Evolutionary conservation across 164 flowering plant genomes (phyloP), one percentile per base, ranked within the genome.

Genomic region (Tetracentron sinense): DNA sequence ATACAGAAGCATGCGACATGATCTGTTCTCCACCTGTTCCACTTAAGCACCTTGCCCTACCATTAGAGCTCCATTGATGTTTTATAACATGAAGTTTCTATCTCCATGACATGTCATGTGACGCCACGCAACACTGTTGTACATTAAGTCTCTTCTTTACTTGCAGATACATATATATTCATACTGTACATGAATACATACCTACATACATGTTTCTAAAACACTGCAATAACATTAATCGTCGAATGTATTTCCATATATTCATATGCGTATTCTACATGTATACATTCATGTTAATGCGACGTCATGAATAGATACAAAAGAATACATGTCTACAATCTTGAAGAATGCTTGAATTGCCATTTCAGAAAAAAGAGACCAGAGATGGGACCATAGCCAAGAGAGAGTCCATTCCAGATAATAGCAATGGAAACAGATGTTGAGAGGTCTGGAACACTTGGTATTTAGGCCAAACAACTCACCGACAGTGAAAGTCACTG

Each of bases 401-500:
- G 14, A 16, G 14, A 16, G 14, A 8, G 8, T 33, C 44, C 44
- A 10, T 38, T 38, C 44, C 8, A 38, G 44, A 38, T 4, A 38
- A 38, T 4, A 16, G 44, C 44, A 38, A 8, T 4, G 14, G 44
- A 38, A 38, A 38, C 8, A 8, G 44, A 38, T 16, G 8, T 38
- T 38, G 44, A 16, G 44, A 38, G 14, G 44, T 38, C 14, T 38
- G 44, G 44, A 38, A 12, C 44, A 8, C 7, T 38, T 38, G 44
- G 44, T 38, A 38, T 38, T 38, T 38, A 38, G 44, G 27, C 28
- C 29, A 4, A 52, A 52, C 55, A 28, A 52, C 0, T 29, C 29
- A 52, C 29, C 55, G 55, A 52, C 55, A 52, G 17, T 23, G 55
- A 52, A 52, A 23, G 15, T 52, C 55, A 52, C 17, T 16, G 3